Evolutionary conservation across 768 basidiomycete genomes (phyloP).

Genomic region (Calocybe gangraenosa): DNA sequence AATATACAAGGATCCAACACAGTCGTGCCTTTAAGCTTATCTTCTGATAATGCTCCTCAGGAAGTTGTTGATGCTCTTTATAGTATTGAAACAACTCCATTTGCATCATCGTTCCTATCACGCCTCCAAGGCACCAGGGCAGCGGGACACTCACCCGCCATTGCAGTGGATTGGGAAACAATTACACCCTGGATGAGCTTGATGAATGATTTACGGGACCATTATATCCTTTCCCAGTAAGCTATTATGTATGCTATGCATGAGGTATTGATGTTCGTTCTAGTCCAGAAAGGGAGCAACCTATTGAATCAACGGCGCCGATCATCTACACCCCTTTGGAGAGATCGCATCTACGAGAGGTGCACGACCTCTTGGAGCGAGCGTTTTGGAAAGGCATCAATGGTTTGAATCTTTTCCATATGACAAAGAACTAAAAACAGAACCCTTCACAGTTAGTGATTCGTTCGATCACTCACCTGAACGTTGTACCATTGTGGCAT

Average conservation of each 20-base stretch:
- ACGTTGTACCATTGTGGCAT: constrained; percentile 70
- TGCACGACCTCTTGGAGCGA: constrained; percentile 64
- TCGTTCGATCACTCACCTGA: constrained; percentile 67
- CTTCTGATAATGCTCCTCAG: constrained; percentile 20
- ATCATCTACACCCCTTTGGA: constrained; percentile 64
- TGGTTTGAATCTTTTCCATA: constrained; percentile 37
- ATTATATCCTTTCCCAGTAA: constrained; percentile 60
- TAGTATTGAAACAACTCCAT: constrained; percentile 58
- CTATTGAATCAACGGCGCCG: constrained; percentile 40
- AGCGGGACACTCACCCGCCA: constrained; percentile 28
- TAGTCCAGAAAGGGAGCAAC: constrained; percentile 54
- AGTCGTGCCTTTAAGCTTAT: constrained; percentile 32
- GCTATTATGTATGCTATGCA: constrained; percentile 17
- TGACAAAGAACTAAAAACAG: neutral
- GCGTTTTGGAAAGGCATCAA: constrained; percentile 79
- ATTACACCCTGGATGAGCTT: constrained; percentile 70
- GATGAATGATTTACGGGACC: constrained; percentile 67
- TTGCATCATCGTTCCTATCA: constrained; percentile 60
- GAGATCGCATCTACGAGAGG: constrained; percentile 55
- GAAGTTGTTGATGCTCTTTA: constrained; percentile 49
- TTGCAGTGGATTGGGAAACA: constrained; percentile 72
- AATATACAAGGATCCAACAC: constrained; percentile 19
- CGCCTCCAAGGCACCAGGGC: constrained; percentile 48
- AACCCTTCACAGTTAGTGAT: constrained; percentile 52
- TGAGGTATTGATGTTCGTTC: constrained; percentile 4